A percentile compares a stretch with the other conserved stretches of the same genome.
Evolutionary conservation across 192 early-diverging fungal species (phyloP).

Genomic region (Gaertneriomyces sp.): DNA sequence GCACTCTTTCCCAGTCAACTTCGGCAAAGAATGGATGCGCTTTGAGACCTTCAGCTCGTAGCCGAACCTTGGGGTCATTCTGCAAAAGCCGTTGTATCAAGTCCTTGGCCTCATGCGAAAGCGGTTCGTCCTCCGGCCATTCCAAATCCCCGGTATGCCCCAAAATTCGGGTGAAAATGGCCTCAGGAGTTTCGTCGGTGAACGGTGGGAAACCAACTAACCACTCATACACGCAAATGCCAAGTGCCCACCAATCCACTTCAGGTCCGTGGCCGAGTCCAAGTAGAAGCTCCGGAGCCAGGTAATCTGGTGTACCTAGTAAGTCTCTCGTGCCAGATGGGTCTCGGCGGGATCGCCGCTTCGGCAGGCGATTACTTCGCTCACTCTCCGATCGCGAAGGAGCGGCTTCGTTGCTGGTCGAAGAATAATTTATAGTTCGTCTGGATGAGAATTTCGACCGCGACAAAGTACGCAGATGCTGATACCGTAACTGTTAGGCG

Average conservation of each 20-base stretch:
- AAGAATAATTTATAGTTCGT: constrained; percentile 27
- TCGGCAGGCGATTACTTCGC: too few relatives aligned
- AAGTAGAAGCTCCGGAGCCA: constrained; percentile 89
- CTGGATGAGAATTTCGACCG: constrained; percentile 5
- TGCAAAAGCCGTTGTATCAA: constrained; percentile 72
- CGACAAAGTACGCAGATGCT: constrained; percentile 11
- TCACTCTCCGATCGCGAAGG: too few relatives aligned
- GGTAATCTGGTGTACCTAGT: constrained; percentile 87
- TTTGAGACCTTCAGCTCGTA: constrained; percentile 64
- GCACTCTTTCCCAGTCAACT: constrained; percentile 74
- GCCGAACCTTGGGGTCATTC: constrained; percentile 65
- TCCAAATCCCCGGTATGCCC: constrained; percentile 46
- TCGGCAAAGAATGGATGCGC: constrained; percentile 68
- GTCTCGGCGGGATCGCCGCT: too few relatives aligned
- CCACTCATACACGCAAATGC: constrained; percentile 89
- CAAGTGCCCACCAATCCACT: constrained; percentile 97
- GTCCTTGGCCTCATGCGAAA: constrained; percentile 64
- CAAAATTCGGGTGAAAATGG: constrained; percentile 86
- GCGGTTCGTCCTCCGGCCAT: constrained; percentile 56
- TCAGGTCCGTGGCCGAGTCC: constrained; percentile 78
- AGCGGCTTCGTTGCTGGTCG: too few relatives aligned
- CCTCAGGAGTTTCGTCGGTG: constrained; percentile 78
- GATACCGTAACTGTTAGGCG: background rate
- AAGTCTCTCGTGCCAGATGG: constrained; percentile 1
- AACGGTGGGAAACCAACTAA: constrained; percentile 86